Conservation (phyloP, 2,329 filamentous ascomycete genomes). For the Botrytis porri region DNA sequence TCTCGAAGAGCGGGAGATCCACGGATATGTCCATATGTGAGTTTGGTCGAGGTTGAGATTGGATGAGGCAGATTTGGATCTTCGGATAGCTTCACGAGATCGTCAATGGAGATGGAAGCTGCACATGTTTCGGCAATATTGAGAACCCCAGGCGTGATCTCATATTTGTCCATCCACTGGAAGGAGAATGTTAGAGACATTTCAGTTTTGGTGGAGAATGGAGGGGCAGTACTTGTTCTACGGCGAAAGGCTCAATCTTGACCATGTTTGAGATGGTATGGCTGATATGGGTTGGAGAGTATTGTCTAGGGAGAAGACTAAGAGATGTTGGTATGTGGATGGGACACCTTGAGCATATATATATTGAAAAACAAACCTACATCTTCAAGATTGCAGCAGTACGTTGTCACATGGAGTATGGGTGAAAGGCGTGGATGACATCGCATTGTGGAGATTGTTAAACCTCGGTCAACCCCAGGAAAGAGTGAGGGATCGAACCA, state of each 20-base stretch:
- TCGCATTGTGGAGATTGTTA: background rate
- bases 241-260: constrained; percentile 60
- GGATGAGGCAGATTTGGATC: constrained; percentile 46
- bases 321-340: constrained; percentile 20
- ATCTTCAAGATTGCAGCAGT: background rate
- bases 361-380: constrained; percentile 22
- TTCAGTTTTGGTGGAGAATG: background rate
- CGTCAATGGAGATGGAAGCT: constrained; percentile 68
- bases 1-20: constrained; percentile 62
- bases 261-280: constrained; percentile 46
- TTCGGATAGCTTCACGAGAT: constrained; percentile 59
- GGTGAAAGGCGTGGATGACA: background rate
- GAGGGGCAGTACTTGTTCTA: constrained; percentile 56
- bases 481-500: background rate
- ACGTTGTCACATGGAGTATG: background rate
- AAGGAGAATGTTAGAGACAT: constrained; percentile 19
- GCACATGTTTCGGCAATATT: constrained; percentile 81
- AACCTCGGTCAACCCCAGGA: background rate
- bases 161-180: constrained; percentile 63
- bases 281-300: background rate
- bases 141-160: constrained; percentile 53
- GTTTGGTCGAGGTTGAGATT: constrained; percentile 53
- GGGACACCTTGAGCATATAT: constrained; percentile 9
- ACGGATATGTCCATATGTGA: constrained; percentile 72
- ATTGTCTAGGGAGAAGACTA: constrained; percentile 1